Percentiles rank a stretch among this genome's conserved stretches.
These are phyloP conservation scores for Lachancea kluyveri DNA, from an alignment of 805 yeast species.

Conservation along the genomic window DNA sequence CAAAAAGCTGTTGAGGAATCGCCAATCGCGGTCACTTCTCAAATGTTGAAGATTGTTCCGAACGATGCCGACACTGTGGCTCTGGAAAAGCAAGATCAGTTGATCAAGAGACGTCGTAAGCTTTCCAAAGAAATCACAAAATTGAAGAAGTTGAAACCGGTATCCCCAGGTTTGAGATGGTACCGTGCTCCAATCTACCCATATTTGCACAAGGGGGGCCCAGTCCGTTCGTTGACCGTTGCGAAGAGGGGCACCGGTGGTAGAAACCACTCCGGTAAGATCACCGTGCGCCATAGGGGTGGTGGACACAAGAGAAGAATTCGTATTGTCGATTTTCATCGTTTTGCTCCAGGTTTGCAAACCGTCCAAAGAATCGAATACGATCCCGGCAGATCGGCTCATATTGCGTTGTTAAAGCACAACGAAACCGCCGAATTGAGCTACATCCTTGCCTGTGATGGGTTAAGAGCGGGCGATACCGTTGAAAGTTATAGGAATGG, in stretches of 20 bases:
- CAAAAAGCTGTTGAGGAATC: constrained; percentile 6
- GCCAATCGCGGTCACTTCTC: constrained; percentile 13
- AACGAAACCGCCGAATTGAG: constrained; percentile 53
- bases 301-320: constrained; percentile 93
- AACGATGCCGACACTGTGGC: constrained; percentile 52
- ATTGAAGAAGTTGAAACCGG: constrained; percentile 71
- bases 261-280: constrained; percentile 80
- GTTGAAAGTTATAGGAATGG: constrained; percentile 90
- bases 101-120: constrained; percentile 65
- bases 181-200: constrained; percentile 81
- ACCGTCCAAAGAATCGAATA: constrained; percentile 84
- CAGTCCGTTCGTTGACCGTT: constrained; percentile 67
- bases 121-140: constrained; percentile 63
- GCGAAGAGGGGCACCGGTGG: constrained; percentile 75
- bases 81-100: constrained; percentile 72
- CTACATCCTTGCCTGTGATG: constrained; percentile 87
- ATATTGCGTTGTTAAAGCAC: constrained; percentile 79
- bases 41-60: constrained; percentile 34
- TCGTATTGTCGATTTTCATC: constrained; percentile 70
- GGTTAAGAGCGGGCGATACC: constrained; percentile 84
- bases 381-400: constrained; percentile 92
- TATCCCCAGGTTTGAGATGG: constrained; percentile 86
- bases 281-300: constrained; percentile 92
- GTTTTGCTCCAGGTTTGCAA: constrained; percentile 65
- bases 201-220: constrained; percentile 81